Evolutionary conservation across 192 early-diverging fungal genomes (phyloP).

Genomic region (Umbelopsis sp.): DNA sequence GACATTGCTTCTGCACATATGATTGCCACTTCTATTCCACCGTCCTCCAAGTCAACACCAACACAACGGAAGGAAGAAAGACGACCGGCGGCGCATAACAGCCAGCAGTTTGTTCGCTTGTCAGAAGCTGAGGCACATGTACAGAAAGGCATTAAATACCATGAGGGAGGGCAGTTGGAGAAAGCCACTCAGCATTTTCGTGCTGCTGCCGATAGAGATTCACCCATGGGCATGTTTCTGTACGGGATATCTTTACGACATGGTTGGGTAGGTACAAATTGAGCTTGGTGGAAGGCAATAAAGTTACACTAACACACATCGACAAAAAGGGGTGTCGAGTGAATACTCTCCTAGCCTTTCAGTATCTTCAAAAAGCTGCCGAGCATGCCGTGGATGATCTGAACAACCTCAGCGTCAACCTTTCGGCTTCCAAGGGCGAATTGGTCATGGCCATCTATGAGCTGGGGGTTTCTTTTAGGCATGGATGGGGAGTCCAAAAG

Average conservation of each 20-base stretch:
- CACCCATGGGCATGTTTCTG: conserved; percentile 78
- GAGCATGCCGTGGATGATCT: conserved; percentile 68
- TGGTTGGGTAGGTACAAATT: conserved; percentile 63
- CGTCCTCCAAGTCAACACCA: conserved; percentile 6
- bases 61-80: not conserved
- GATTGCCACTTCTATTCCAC: conserved; percentile 11
- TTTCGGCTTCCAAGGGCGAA: conserved; percentile 65
- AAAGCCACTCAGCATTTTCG: conserved; percentile 74
- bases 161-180: conserved; percentile 71
- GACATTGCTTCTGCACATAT: conserved; percentile 4
- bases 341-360: conserved; percentile 70
- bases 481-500: conserved; percentile 79
- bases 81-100: not conserved
- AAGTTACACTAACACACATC: not conserved
- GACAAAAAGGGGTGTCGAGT: conserved; percentile 59
- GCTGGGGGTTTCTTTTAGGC: conserved; percentile 73
- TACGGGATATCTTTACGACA: conserved; percentile 80
- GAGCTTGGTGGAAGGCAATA: too few relatives aligned
- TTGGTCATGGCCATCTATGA: conserved; percentile 82
- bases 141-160: conserved; percentile 68
- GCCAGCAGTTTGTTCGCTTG: not conserved
- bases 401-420: conserved; percentile 50
- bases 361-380: conserved; percentile 73
- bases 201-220: conserved; percentile 64
- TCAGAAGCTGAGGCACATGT: conserved; percentile 60